These are phyloP conservation scores for Gracilariopsis chorda DNA, from an alignment of 23 red algal genomes.

Conservation along the genomic window DNA sequence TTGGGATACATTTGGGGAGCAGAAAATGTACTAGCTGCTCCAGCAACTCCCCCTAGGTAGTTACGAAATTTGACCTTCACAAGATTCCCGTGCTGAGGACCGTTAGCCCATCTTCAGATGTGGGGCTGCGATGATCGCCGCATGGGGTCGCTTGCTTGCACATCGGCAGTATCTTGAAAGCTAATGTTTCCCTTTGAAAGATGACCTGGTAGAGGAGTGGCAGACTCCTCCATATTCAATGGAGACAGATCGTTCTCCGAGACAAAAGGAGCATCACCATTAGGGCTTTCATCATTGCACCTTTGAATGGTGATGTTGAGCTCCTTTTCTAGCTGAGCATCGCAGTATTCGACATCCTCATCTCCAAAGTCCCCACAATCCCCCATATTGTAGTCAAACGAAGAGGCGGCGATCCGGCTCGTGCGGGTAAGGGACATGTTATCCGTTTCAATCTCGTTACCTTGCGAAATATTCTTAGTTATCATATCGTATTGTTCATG, in stretches of 20 bases:
- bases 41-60: constrained; percentile 27
- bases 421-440: background rate
- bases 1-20: constrained; percentile 35
- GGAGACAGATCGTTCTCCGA: no score
- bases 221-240: no score
- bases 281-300: no score
- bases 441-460: background rate
- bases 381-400: constrained; percentile 1
- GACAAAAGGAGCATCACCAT: no score
- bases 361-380: constrained; percentile 12
- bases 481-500: constrained; percentile 9
- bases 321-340: constrained; percentile 35
- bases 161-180: no score
- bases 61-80: constrained; percentile 27
- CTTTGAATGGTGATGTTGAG: constrained; percentile 34
- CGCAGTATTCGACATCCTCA: constrained; percentile 43
- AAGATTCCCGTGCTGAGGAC: background rate
- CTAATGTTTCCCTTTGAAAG: no score
- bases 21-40: background rate
- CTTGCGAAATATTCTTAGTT: background rate
- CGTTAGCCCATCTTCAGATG: background rate
- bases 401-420: background rate
- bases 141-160: no score
- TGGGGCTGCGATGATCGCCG: no score
- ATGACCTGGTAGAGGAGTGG: no score